A percentile compares a stretch with the other conserved stretches of the same genome.
These are phyloP conservation scores for Phlebiopsis flavidoalba DNA, from an alignment of 768 basidiomycete species.

Conservation along the genomic window DNA sequence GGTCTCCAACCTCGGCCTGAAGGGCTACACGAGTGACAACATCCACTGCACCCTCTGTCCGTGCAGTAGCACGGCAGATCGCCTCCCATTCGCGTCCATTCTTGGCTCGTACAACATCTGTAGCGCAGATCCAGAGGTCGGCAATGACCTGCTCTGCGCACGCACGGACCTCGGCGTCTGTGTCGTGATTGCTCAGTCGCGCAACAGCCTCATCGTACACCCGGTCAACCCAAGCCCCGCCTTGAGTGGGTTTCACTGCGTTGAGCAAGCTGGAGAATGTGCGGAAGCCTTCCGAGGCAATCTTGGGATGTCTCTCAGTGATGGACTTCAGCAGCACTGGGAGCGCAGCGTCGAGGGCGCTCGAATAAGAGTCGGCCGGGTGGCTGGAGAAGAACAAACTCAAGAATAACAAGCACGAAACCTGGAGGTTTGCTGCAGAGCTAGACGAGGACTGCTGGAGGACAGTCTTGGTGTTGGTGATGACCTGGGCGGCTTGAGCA, in stretches of 20 bases:
- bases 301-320: constrained; percentile 81
- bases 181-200: constrained; percentile 73
- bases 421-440: constrained; percentile 75
- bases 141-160: constrained; percentile 81
- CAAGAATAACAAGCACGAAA: constrained; percentile 83
- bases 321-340: constrained; percentile 72
- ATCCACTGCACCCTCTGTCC: constrained; percentile 70
- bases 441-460: constrained; percentile 66
- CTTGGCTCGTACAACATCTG: constrained; percentile 60
- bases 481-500: constrained; percentile 57
- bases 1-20: constrained; percentile 62
- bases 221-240: constrained; percentile 59
- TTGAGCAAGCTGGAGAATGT: constrained; percentile 81
- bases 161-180: constrained; percentile 85
- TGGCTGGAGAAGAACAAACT: constrained; percentile 77
- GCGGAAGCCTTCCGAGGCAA: constrained; percentile 84
- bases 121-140: constrained; percentile 83
- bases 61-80: constrained; percentile 65
- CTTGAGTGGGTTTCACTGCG: constrained; percentile 64
- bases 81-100: constrained; percentile 76
- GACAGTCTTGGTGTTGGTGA: constrained; percentile 57
- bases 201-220: constrained; percentile 72
- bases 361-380: constrained; percentile 50
- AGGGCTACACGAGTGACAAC: constrained; percentile 82
- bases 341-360: constrained; percentile 61